Evolutionary conservation across 768 basidiomycete genomes (phyloP).

Genomic region (Boletus insuetus): DNA sequence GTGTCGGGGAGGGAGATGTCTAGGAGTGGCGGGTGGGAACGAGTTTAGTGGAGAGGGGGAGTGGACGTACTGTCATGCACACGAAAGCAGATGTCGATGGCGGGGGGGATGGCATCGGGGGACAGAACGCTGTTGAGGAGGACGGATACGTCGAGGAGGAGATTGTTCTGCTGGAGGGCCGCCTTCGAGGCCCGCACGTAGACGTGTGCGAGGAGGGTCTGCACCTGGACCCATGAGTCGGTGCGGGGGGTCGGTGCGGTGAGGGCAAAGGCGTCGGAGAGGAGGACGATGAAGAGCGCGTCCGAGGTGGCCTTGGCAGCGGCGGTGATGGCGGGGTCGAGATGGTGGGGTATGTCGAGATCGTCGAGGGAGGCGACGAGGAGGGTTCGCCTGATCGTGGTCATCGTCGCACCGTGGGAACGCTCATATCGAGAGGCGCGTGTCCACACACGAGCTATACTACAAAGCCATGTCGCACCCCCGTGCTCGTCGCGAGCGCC

Average conservation of each 20-base stretch:
- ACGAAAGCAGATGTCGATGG: slow-evolving; percentile 41
- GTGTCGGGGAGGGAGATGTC: slow-evolving; percentile 42
- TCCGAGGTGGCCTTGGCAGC: slow-evolving; percentile 44
- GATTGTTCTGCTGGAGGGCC: slow-evolving; percentile 62
- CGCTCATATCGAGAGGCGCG: too few relatives aligned
- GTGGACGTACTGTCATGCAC: slow-evolving; percentile 44
- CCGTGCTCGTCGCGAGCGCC: background rate
- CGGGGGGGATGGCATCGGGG: slow-evolving; percentile 38
- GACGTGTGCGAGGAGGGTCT: slow-evolving; percentile 74
- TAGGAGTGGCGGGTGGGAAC: slow-evolving; percentile 2
- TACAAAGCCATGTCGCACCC: background rate
- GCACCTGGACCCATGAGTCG: slow-evolving; percentile 61
- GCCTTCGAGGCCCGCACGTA: slow-evolving; percentile 84
- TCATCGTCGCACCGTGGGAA: slow-evolving; percentile 16
- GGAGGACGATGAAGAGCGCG: slow-evolving; percentile 59
- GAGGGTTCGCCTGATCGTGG: slow-evolving; percentile 27
- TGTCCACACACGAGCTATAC: too few relatives aligned
- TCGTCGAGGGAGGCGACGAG: slow-evolving; percentile 54
- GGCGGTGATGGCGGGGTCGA: slow-evolving; percentile 50
- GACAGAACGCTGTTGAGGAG: slow-evolving; percentile 59
- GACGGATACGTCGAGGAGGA: slow-evolving; percentile 78
- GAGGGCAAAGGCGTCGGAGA: slow-evolving; percentile 58
- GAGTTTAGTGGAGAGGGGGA: background rate
- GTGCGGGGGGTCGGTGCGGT: slow-evolving; percentile 37
- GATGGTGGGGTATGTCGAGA: slow-evolving; percentile 52